Evolutionary conservation across 805 yeast genomes (phyloP).

Genomic region (Monosporozyma solicola): DNA sequence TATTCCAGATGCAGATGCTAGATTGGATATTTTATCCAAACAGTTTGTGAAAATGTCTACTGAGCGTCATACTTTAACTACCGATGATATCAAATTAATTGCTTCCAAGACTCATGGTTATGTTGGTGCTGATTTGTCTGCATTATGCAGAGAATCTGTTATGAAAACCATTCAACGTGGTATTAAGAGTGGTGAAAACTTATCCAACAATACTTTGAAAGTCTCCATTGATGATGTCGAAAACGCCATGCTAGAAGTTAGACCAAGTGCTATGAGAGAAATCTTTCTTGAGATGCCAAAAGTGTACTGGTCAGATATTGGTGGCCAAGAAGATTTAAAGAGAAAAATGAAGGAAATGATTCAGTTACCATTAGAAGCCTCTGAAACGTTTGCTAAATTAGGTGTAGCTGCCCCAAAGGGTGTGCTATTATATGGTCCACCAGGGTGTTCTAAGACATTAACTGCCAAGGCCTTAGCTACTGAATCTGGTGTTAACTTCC

Average conservation of each 20-base stretch:
- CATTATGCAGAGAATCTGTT: constrained; percentile 81
- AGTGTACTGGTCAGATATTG: constrained; percentile 88
- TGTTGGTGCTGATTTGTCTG: constrained; percentile 92
- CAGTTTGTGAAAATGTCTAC: constrained; percentile 42
- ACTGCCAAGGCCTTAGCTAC: constrained; percentile 95
- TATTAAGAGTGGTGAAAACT: constrained; percentile 20
- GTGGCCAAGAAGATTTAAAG: constrained; percentile 85
- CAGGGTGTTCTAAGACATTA: constrained; percentile 93
- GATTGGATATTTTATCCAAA: constrained; percentile 61
- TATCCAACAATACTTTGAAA: constrained; percentile 31
- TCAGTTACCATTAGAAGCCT: constrained; percentile 79
- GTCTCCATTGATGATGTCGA: constrained; percentile 54
- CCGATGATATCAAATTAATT: constrained; percentile 48
- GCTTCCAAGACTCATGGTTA: constrained; percentile 89
- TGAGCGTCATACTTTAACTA: constrained; percentile 42
- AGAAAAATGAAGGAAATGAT: constrained; percentile 80
- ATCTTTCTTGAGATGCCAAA: constrained; percentile 90
- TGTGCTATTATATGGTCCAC: constrained; percentile 89
- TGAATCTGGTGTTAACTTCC: constrained; percentile 86
- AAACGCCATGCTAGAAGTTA: constrained; percentile 62
- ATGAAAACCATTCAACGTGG: constrained; percentile 70
- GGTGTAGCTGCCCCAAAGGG: constrained; percentile 94
- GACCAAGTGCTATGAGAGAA: constrained; percentile 97
- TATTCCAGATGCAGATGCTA: constrained; percentile 78
- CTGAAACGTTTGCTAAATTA: constrained; percentile 61